Evolutionary conservation across 345 rosid genomes (phyloP), one percentile per base, ranked within the genome.

Genomic region (Pelargonium nanum): DNA sequence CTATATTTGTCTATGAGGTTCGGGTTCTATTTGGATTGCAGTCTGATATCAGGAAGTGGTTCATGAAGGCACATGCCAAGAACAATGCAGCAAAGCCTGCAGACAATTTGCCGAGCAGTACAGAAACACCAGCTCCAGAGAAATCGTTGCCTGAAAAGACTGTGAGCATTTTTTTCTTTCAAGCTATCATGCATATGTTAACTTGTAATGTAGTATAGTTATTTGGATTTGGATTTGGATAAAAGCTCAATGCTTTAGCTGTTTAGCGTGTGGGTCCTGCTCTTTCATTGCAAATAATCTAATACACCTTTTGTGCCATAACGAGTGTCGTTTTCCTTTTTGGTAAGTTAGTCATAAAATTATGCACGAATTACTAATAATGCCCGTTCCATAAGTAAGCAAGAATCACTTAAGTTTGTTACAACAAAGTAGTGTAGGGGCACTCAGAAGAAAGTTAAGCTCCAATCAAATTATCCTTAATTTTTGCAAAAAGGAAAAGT

Each of bases 21-120:
- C 15, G 48, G 48, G 48, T 40, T 40, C 15, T 40, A 15, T 17
- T 40, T 63, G 65, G 52, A 62, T 74, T 70, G 66, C 84, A 92
- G 98, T 86, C 91, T 19, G 99, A 87, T 79, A 93, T 93, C 69
- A 78, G 99, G 75, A 93, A 89, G 71, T 93, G 99, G 99, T 83
- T 93, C 40, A 74, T 89, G 92, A 93, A 89, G 83, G 72, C 99
- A 0, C 99, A 93, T 67, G 84, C 80, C n/a, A 89, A 84, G 68
- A 84, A 80, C 54, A 83, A 74, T 63, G 85, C 20, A 71, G 77
- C 79, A 4, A 77, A 68, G 68, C 63, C 70, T 19, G 75, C 68
- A 44, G 75, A 76, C 50, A 26, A 85, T 24, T 66, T 76, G 17
- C 64, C 74, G 0, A 52, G 66, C 23, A 74, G 76, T 59, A 25